These are phyloP conservation scores for Cercophora samala DNA, from an alignment of 495 filamentous ascomycete species.

Conservation along the genomic window DNA sequence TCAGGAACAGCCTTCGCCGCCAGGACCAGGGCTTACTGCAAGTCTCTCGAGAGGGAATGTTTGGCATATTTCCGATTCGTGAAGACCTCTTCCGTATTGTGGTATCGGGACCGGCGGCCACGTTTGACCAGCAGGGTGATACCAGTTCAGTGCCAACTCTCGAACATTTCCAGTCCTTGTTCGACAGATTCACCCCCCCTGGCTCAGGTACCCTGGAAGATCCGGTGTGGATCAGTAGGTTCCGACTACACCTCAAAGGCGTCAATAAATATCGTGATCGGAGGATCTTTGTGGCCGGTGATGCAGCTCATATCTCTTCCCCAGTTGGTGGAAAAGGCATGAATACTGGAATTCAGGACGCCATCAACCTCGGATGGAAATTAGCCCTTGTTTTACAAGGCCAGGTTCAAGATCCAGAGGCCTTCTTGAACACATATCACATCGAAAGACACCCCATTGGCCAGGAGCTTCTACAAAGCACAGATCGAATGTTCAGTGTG, in stretches of 20 bases:
- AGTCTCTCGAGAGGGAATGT: conserved; percentile 25
- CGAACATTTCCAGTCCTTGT: conserved; percentile 30
- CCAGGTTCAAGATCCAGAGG: conserved; percentile 5
- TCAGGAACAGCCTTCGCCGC: conserved; percentile 33
- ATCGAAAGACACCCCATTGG: conserved; percentile 40
- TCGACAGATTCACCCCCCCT: conserved; percentile 29
- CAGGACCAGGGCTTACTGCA: conserved; percentile 29
- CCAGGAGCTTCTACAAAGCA: conserved; percentile 34
- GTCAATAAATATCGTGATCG: conserved; percentile 36
- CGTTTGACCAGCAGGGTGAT: conserved; percentile 14
- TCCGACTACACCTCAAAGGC: conserved; percentile 38
- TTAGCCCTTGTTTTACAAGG: conserved; percentile 36
- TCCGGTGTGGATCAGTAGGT: conserved; percentile 41
- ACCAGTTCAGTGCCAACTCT: conserved; percentile 30
- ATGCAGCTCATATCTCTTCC: conserved; percentile 58
- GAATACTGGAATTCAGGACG: conserved; percentile 60
- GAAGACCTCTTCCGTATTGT: conserved; percentile 34
- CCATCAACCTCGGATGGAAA: conserved; percentile 60
- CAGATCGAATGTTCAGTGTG: background rate
- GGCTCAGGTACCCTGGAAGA: conserved; percentile 35
- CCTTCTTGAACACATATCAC: conserved; percentile 39
- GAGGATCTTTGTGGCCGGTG: conserved; percentile 54
- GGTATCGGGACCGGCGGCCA: conserved; percentile 16
- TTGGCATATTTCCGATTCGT: conserved; percentile 34
- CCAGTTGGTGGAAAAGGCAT: conserved; percentile 58